Conservation (phyloP, 2,329 filamentous ascomycete genomes). For the Nigrospora oryzae region DNA sequence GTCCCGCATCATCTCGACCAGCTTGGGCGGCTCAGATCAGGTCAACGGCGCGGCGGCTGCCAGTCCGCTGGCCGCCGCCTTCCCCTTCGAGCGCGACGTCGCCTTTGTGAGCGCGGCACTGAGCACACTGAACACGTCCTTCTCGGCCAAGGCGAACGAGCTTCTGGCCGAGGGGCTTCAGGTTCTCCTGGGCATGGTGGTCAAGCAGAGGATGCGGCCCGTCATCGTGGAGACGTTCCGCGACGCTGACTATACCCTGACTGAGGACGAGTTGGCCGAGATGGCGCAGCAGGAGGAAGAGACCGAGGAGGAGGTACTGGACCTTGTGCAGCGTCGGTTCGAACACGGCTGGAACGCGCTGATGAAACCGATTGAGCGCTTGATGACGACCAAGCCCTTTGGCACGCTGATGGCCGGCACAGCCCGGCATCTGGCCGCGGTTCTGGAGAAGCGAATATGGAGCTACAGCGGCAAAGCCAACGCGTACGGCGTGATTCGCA, state of each 20-base stretch:
- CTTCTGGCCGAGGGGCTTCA: slow-evolving; percentile 76
- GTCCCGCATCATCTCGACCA: slow-evolving; percentile 69
- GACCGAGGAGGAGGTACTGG: slow-evolving; percentile 45
- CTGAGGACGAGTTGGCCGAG: slow-evolving; percentile 52
- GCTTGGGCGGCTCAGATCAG: slow-evolving; percentile 40
- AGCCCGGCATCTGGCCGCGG: slow-evolving; percentile 63
- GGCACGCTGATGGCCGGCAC: slow-evolving; percentile 67
- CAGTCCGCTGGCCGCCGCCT: slow-evolving; percentile 51
- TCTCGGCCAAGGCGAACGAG: slow-evolving; percentile 71
- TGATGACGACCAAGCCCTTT: slow-evolving; percentile 73
- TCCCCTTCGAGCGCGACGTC: slow-evolving; percentile 74
- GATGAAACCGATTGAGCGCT: slow-evolving; percentile 73
- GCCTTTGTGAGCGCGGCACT: slow-evolving; percentile 61
- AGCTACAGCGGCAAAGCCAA: slow-evolving; percentile 72
- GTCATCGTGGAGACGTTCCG: slow-evolving; percentile 84
- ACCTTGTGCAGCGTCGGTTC: slow-evolving; percentile 71
- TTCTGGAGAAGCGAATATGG: slow-evolving; percentile 83
- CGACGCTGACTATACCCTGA: slow-evolving; percentile 76
- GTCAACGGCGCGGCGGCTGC: slow-evolving; percentile 24
- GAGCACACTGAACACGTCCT: slow-evolving; percentile 59
- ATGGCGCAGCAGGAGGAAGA: slow-evolving; percentile 45
- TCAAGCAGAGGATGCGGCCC: slow-evolving; percentile 76
- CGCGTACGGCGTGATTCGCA: slow-evolving; percentile 60
- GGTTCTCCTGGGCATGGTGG: slow-evolving; percentile 79
- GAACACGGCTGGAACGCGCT: slow-evolving; percentile 79